phyloP scores from a whole-genome alignment of 306 rosid genomes.

The Phaseolus lunatus region DNA sequence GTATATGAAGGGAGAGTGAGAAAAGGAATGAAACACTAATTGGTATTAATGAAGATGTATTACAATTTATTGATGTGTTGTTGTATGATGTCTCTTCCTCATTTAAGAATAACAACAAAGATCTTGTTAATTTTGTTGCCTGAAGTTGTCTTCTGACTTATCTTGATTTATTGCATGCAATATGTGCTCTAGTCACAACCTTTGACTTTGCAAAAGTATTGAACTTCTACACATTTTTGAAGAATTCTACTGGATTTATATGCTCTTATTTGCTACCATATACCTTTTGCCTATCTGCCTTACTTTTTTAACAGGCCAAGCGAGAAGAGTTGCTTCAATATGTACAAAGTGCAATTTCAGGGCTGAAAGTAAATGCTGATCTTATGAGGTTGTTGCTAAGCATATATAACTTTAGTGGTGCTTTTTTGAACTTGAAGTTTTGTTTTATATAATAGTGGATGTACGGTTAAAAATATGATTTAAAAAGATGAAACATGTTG shows the following conservation, averaged over 20 bases:
- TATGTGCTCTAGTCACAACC: constrained; percentile 20
- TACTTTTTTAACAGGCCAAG: constrained; percentile 61
- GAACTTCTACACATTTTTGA: constrained; percentile 29
- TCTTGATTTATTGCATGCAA: constrained; percentile 13
- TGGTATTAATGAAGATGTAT: neutral
- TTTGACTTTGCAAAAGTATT: constrained; percentile 1
- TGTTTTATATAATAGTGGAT: constrained; percentile 27
- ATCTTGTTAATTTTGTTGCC: constrained; percentile 4
- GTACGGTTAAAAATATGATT: neutral
- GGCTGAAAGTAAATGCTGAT: constrained; percentile 82
- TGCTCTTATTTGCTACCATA: constrained; percentile 14
- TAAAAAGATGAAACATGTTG: too few species aligned
- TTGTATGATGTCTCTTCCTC: neutral
- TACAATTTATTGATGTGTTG: neutral
- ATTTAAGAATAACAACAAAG: constrained; percentile 5
- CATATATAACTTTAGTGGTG: constrained; percentile 33
- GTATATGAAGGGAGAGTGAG: neutral
- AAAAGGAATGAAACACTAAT: neutral
- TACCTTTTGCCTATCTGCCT: constrained; percentile 29
- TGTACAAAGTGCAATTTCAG: constrained; percentile 81
- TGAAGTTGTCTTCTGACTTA: constrained; percentile 18
- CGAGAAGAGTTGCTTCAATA: constrained; percentile 92
- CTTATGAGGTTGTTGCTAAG: constrained; percentile 73
- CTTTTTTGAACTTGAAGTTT: constrained; percentile 36
- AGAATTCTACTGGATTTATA: constrained; percentile 17